Percentiles rank a stretch among this genome's conserved stretches.
These are phyloP conservation scores for Sapria himalayana DNA, from an alignment of 345 rosid genomes.

Conservation along the genomic window DNA sequence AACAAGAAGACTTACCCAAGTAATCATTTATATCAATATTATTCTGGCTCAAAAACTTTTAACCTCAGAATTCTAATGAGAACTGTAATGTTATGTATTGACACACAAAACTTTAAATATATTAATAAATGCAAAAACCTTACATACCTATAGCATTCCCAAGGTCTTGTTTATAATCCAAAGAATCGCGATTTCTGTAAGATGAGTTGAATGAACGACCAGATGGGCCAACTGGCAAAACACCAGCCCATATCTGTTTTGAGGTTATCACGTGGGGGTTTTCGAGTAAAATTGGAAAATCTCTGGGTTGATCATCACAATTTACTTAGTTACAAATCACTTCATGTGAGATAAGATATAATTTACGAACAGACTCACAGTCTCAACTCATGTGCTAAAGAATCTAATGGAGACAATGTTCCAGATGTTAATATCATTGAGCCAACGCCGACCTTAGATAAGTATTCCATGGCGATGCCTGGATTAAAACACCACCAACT, in stretches of 20 bases:
- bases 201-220: constrained; percentile 67
- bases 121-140: not conserved
- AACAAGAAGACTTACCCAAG: too few relatives aligned
- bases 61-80: too few relatives aligned
- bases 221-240: constrained; percentile 72
- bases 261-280: constrained; percentile 96
- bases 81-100: too few relatives aligned
- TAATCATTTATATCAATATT: too few relatives aligned
- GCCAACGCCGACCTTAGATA: constrained; percentile 52
- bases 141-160: constrained; percentile 87
- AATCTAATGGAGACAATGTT: constrained; percentile 84
- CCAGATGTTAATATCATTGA: constrained; percentile 92
- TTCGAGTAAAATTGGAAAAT: constrained; percentile 79
- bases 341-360: constrained; percentile 8
- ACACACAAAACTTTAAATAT: too few relatives aligned
- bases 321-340: constrained; percentile 7
- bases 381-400: constrained; percentile 74
- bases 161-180: constrained; percentile 87
- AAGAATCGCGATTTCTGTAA: constrained; percentile 50
- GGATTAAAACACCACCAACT: constrained; percentile 99
- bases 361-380: constrained; percentile 29
- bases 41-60: too few relatives aligned
- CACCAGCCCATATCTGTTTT: constrained; percentile 87
- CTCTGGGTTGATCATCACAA: constrained; percentile 23
- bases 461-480: constrained; percentile 79